Conservation (phyloP, 108 stramenopile genomes). For the Mayamaea pseudoterrestris region DNA sequence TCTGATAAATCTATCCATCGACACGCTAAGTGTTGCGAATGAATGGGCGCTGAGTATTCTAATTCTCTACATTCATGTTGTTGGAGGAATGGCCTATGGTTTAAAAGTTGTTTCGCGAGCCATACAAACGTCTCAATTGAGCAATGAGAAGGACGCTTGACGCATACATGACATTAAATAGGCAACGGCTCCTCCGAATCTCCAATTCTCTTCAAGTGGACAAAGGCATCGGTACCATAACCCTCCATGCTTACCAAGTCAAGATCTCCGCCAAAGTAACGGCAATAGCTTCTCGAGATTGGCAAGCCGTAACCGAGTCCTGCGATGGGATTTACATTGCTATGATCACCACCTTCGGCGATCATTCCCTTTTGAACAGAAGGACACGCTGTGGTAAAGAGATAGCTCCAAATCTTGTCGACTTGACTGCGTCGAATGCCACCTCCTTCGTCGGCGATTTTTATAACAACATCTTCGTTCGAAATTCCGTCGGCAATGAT, state of each 20-base stretch:
- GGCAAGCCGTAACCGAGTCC: conserved; percentile 98
- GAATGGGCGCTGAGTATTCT: conserved; percentile 37
- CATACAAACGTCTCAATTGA: too few relatives aligned
- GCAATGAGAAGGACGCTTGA: too few relatives aligned
- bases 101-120: too few relatives aligned
- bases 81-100: too few relatives aligned
- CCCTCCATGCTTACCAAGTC: conserved; percentile 99
- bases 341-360: conserved; percentile 67
- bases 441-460: conserved; percentile 97
- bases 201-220: conserved; percentile 81
- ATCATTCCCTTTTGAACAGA: conserved; percentile 78
- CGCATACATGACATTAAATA: too few relatives aligned
- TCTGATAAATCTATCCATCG: conserved; percentile 64
- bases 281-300: conserved; percentile 88
- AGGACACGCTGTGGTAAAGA: conserved; percentile 83
- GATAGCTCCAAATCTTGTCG: conserved; percentile 91
- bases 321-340: conserved; percentile 84
- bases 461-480: conserved; percentile 99
- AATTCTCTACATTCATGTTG: conserved; percentile 35
- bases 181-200: conserved; percentile 77
- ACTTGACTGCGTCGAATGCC: conserved; percentile 93
- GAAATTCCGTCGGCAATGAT: conserved; percentile 95
- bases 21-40: conserved; percentile 61
- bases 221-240: conserved; percentile 97
- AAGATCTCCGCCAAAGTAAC: conserved; percentile 98